Conservation (phyloP, 2,329 filamentous ascomycete species). For the Dactylella cylindrospora region DNA sequence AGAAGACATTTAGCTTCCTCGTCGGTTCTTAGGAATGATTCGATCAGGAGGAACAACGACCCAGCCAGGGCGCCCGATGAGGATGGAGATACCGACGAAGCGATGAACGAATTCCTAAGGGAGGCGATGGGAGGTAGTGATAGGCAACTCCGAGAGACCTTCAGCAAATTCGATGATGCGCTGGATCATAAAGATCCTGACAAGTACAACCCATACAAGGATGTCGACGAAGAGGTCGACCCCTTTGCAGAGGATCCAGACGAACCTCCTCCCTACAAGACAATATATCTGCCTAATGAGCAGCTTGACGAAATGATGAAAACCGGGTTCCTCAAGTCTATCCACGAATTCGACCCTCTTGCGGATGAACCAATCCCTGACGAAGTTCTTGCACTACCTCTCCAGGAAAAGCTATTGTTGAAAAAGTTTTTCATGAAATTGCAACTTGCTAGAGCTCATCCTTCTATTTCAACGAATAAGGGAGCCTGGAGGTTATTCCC, state of each 20-base stretch:
- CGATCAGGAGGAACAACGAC: too few relatives aligned
- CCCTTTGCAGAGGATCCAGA: constrained; percentile 29
- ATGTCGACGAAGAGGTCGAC: constrained; percentile 41
- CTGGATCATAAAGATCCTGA: constrained; percentile 16
- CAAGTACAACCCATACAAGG: constrained; percentile 19
- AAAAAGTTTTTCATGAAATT: constrained; percentile 42
- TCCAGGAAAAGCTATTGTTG: constrained; percentile 10
- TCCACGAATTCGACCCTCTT: constrained; percentile 28
- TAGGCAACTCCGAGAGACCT: constrained; percentile 23
- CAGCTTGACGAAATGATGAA: constrained; percentile 35
- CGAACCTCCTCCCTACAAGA: constrained; percentile 34
- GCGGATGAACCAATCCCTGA: constrained; percentile 10
- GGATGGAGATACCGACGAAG: too few relatives aligned
- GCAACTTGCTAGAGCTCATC: constrained; percentile 27
- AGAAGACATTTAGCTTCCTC: too few relatives aligned
- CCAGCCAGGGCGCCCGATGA: too few relatives aligned
- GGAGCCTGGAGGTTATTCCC: constrained; percentile 22
- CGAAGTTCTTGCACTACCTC: constrained; percentile 6
- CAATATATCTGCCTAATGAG: constrained; percentile 27
- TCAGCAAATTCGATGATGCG: constrained; percentile 26
- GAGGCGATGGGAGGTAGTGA: constrained; percentile 26
- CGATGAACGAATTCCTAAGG: constrained; percentile 18
- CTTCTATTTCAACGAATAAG: constrained; percentile 14
- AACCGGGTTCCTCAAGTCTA: constrained; percentile 29
- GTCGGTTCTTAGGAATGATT: too few relatives aligned